Base-by-base conservation (phyloP, 345 rosid species). In the Linum trigynum region DNA sequence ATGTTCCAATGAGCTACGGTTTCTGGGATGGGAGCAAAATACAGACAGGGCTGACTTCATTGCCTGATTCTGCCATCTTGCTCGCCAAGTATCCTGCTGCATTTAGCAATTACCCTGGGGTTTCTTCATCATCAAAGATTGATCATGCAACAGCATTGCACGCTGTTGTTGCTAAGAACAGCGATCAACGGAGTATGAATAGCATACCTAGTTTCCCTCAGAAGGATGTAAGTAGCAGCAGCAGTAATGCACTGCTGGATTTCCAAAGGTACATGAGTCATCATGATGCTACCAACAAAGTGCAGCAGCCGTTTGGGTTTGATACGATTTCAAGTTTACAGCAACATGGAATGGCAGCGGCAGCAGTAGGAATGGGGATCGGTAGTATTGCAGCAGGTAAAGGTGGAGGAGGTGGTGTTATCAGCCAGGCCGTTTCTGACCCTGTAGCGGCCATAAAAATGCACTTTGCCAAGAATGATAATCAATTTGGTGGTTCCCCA, bases 11-110 rank as follows among this genome's bases (percentile, higher is more conserved):
- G 65, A 84, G 87, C 73, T 84, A 85, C 39, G 87, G 96, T 2
- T 85, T 80, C 68, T 90, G 99, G 97, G 96, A 90, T 74, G 96
- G 96, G 67, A 86, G 69, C 69, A 80, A 82, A 77, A 86, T 86
- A 45, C 96, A 80, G 63, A 86, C 92, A 1, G 91, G 95, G 66
- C 75, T 80, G 74, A 61, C 91, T 32, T 73, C 94, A n/a, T 66
- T 88, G 69, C 90, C 97, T 1, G 95, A 88, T 76, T 88, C 97
- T 1, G 77, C 91, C 32, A 66, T 80, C 39, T 76, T 88, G 38
- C 64, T 90, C 71, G 86, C 97, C 6, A 84, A 84, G 66, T 86
- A 81, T 75, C 97, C 96, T 5, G 86, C 86, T 65, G 89, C 92
- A 41, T 88, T 88, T 64, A 59, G 82, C 63, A 79, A 67, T 53